Evolutionary conservation across 2,329 filamentous ascomycete species (phyloP).

Genomic region (Verruconis gallopava): DNA sequence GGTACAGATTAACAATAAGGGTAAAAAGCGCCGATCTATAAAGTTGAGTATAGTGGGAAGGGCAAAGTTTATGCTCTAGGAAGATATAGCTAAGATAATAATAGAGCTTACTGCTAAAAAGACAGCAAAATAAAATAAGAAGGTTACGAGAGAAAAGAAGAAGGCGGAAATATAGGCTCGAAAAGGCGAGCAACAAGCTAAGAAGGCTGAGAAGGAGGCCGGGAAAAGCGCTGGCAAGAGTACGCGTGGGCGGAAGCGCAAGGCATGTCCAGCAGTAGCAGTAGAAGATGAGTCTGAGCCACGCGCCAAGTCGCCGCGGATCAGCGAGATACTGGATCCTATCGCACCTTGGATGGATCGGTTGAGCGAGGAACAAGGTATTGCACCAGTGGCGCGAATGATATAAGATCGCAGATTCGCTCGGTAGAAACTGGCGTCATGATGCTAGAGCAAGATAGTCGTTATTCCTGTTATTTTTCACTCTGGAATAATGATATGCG

Average conservation of each 20-base stretch:
- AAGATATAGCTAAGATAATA: not conserved
- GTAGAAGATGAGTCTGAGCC: not conserved
- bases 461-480: no score
- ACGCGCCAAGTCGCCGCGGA: not conserved
- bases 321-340: not conserved
- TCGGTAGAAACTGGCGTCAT: no score
- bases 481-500: no score
- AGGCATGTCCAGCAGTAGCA: not conserved
- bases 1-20: not conserved
- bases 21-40: not conserved
- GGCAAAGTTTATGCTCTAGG: constrained; percentile 1
- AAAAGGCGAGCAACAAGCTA: no score
- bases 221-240: not conserved
- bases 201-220: constrained; percentile 1
- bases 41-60: not conserved
- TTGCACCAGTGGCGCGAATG: constrained; percentile 1
- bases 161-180: not conserved
- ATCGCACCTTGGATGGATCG: no score
- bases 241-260: not conserved
- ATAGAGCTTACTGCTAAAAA: not conserved
- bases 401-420: not conserved
- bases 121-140: not conserved
- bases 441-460: no score
- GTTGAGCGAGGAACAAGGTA: not conserved
- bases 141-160: not conserved